Evolutionary conservation across 768 basidiomycete genomes (phyloP).

Genomic region (Xerocomus potaroensis): DNA sequence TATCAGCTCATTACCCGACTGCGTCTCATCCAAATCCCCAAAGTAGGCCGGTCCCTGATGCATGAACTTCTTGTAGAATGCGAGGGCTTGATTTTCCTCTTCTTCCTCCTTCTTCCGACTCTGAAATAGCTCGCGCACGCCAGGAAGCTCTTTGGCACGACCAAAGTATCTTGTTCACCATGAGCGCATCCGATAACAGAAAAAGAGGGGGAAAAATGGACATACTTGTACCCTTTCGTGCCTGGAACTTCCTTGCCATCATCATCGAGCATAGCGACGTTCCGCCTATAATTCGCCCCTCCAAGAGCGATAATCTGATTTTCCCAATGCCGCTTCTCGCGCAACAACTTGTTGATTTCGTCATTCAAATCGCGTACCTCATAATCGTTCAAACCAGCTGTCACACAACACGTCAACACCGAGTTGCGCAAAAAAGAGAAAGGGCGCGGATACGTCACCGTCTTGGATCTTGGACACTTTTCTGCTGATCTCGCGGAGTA

Average conservation of each 20-base stretch:
- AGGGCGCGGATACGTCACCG: conserved; percentile 36
- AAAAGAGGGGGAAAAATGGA: not conserved
- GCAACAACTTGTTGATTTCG: conserved; percentile 92
- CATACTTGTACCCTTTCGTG: conserved; percentile 95
- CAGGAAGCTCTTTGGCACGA: conserved; percentile 92
- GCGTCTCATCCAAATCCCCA: conserved; percentile 81
- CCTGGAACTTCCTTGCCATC: conserved; percentile 96
- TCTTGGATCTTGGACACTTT: conserved; percentile 99
- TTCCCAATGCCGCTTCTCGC: conserved; percentile 97
- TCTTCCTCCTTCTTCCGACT: conserved; percentile 82
- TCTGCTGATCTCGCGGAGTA: conserved; percentile 87
- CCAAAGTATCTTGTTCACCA: conserved; percentile 77
- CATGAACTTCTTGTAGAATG: conserved; percentile 83
- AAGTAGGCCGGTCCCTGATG: conserved; percentile 87
- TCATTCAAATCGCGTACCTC: conserved; percentile 96
- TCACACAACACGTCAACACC: not conserved
- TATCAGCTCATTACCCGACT: conserved; percentile 53
- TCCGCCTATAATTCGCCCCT: conserved; percentile 93
- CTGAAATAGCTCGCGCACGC: conserved; percentile 92
- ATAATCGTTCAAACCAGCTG: conserved; percentile 92
- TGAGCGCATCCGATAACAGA: not conserved
- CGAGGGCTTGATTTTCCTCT: conserved; percentile 75
- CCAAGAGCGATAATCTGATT: conserved; percentile 95
- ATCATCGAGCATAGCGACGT: conserved; percentile 90
- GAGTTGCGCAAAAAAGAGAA: too few species aligned